These are phyloP conservation scores for Solanum rostratum DNA, from an alignment of 257 asterid genomes.

Conservation along the genomic window DNA sequence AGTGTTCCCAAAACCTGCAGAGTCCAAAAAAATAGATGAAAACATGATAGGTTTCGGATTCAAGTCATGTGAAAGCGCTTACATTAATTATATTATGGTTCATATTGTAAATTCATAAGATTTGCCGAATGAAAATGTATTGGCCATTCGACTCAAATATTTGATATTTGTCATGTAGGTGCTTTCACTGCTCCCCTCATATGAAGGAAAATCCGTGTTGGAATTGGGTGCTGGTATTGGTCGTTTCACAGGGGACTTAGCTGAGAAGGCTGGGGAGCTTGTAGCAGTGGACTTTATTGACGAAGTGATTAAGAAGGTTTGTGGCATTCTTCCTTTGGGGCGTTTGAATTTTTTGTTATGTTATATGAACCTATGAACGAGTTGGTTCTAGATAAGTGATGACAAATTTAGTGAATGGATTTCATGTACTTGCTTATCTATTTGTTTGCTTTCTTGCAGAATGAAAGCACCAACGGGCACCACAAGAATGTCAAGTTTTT, in stretches of 20 bases:
- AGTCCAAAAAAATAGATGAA: neutral
- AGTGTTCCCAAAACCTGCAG: neutral
- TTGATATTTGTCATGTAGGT: slow-evolving; percentile 28
- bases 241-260: slow-evolving; percentile 87
- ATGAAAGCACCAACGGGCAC: slow-evolving; percentile 56
- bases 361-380: neutral
- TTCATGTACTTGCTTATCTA: neutral
- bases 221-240: slow-evolving; percentile 99
- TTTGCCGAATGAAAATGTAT: neutral
- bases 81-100: neutral
- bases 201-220: slow-evolving; percentile 70
- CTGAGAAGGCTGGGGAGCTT: slow-evolving; percentile 52
- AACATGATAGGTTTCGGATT: neutral
- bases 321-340: neutral
- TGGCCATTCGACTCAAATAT: neutral
- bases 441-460: slow-evolving; percentile 28
- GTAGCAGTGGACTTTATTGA: slow-evolving; percentile 82
- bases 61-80: neutral
- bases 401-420: neutral
- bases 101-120: neutral
- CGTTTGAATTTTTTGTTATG: neutral
- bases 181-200: slow-evolving; percentile 72
- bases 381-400: neutral
- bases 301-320: slow-evolving; percentile 62
- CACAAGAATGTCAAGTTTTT: slow-evolving; percentile 61